Percentiles rank a stretch among this genome's conserved stretches.
These are phyloP conservation scores for Cladosporium velox DNA, from an alignment of 2,329 filamentous ascomycete species.

Conservation along the genomic window DNA sequence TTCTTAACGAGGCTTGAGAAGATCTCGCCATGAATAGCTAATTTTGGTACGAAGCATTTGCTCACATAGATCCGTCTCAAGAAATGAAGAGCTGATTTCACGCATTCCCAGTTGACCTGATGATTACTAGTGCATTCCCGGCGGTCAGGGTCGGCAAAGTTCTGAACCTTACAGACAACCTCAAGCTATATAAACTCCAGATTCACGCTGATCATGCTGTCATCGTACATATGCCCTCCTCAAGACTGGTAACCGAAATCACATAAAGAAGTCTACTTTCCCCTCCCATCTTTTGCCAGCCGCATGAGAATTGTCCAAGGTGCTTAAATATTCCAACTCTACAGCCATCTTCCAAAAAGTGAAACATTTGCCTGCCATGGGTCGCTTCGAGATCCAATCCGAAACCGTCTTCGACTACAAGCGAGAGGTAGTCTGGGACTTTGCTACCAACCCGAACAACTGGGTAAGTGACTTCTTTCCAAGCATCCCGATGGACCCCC, in stretches of 20 bases:
- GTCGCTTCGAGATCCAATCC: neutral
- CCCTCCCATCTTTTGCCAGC: neutral
- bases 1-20: constrained; percentile 30
- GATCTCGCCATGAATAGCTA: too few species aligned
- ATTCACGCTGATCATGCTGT: neutral
- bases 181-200: neutral
- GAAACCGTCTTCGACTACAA: neutral
- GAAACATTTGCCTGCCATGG: neutral
- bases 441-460: constrained; percentile 6
- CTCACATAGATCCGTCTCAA: too few species aligned
- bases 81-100: too few species aligned
- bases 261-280: neutral
- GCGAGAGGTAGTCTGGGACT: constrained; percentile 9
- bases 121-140: too few species aligned
- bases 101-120: too few species aligned
- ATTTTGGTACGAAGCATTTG: too few species aligned
- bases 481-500: neutral
- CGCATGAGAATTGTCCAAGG: neutral
- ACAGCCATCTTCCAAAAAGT: neutral
- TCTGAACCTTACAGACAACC: neutral
- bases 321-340: neutral
- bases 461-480: neutral
- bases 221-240: neutral
- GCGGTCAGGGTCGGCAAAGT: too few species aligned
- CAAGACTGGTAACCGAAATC: neutral